Evolutionary conservation across 768 basidiomycete genomes (phyloP), one percentile per base, ranked within the genome.

Genomic region (Lentinula lateritia): DNA sequence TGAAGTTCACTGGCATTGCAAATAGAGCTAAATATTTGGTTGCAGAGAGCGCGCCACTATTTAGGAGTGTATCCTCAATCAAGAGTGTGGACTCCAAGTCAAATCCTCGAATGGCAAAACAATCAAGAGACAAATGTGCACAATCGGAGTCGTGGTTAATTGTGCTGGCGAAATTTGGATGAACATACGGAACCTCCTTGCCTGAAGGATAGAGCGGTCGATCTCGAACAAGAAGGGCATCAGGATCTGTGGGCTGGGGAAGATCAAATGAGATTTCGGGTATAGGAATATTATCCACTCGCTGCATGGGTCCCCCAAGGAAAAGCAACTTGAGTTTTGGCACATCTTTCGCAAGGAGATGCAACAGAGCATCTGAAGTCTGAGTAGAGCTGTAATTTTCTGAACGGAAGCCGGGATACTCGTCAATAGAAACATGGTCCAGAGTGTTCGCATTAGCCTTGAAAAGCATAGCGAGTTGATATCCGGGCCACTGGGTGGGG

Each of bases 391-490:
- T 12, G 16, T 56, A 28, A 5, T 46, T 9, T 36, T 55, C 36
- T 34, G 35, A 4, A 45, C 23, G 36, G 34, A 35, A 58, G n/a
- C 57, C 57, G 36, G 57, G 57, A 50, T 58, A 58, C 16, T 58
- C 45, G 35, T 58, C 43, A 7, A 58, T 28, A 3, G 28, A 46
- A 36, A 58, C 10, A 48, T 58, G 45, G 9, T 38, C 48, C 32
- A 58, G 28, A 5, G 32, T 48, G 13, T 34, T 42, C 5, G 18
- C 43, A 32, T 48, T 50, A 6, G 43, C 10, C n/a, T 48, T 38
- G 28, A 58, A 3, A 12, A 58, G 23, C 36, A 16, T 34, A 13
- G 15, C 41, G 9, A 58, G 45, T n/a, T 50, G 57, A 58, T 32
- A 48, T 3, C n/a, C 34, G 0, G 45, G 45, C 57, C 45, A 57